Evolutionary conservation across 2,329 filamentous ascomycete species (phyloP).

Genomic region (Beauveria varroae): DNA sequence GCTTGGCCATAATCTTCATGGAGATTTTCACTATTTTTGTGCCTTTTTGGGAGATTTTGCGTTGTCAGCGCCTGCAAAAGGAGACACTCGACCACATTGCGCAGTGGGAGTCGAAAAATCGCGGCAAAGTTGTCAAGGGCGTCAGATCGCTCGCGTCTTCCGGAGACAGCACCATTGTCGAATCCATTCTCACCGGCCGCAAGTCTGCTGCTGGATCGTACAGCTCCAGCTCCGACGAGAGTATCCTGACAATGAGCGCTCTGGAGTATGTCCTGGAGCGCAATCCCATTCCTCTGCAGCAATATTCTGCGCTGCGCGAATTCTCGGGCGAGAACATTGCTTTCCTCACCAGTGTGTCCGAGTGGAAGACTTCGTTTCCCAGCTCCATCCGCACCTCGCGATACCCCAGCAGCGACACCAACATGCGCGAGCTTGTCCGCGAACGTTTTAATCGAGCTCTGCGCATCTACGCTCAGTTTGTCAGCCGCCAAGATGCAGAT

Average conservation of each 20-base stretch:
- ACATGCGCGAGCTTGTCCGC: conserved; percentile 25
- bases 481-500: conserved; percentile 51
- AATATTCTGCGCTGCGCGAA: conserved; percentile 57
- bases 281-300: conserved; percentile 52
- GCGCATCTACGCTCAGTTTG: conserved; percentile 53
- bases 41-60: conserved; percentile 51
- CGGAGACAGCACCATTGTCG: conserved; percentile 17
- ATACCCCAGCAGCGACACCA: conserved; percentile 8
- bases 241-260: conserved; percentile 50
- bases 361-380: conserved; percentile 42
- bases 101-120: conserved; percentile 33
- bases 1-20: conserved; percentile 44
- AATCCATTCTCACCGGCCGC: conserved; percentile 21
- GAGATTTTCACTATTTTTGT: conserved; percentile 56
- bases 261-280: conserved; percentile 53
- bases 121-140: conserved; percentile 16
- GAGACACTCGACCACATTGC: conserved; percentile 38
- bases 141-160: conserved; percentile 15
- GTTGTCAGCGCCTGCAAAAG: conserved; percentile 29
- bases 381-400: conserved; percentile 12
- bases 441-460: conserved; percentile 51
- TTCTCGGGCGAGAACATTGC: conserved; percentile 67
- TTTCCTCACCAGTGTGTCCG: conserved; percentile 51
- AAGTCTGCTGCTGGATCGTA: conserved; percentile 26
- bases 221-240: conserved; percentile 24